Evolutionary conservation across 139 green algal species (phyloP).

Genomic region (Chlamydomonas schloesseri): DNA sequence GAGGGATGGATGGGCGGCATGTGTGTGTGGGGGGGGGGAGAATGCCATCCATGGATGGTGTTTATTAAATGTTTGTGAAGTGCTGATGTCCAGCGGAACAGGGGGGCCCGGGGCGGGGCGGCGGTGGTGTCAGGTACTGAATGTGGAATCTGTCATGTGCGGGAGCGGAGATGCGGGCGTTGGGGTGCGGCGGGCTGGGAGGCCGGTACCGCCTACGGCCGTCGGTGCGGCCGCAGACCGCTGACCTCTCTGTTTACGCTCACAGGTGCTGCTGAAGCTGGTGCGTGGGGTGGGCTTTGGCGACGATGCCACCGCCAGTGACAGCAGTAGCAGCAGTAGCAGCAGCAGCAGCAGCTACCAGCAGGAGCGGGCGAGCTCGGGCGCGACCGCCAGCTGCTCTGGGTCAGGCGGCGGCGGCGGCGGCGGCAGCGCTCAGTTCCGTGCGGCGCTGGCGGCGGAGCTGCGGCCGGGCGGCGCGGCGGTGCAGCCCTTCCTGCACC

Average conservation of each 20-base stretch:
- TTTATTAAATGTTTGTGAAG: background rate
- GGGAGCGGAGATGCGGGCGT: too few species aligned
- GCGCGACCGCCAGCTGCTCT: background rate
- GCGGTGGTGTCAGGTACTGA: too few species aligned
- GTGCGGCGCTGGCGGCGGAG: background rate
- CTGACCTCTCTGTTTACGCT: too few species aligned
- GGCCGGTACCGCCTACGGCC: too few species aligned
- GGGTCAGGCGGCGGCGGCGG: background rate
- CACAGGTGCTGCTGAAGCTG: slow-evolving; percentile 48
- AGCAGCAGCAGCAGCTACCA: slow-evolving; percentile 12
- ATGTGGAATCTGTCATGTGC: too few species aligned
- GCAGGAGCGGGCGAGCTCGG: background rate
- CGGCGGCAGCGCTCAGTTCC: slow-evolving; percentile 10
- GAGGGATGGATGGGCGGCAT: background rate
- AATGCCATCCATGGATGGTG: too few species aligned
- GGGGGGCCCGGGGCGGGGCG: background rate
- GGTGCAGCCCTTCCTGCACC: slow-evolving; percentile 83
- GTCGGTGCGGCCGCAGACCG: too few species aligned
- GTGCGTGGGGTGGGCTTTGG: slow-evolving; percentile 55
- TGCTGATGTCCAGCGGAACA: too few species aligned
- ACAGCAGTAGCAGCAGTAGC: slow-evolving; percentile 21
- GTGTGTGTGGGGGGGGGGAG: too few species aligned
- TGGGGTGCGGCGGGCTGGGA: too few species aligned
- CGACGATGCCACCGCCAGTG: slow-evolving; percentile 9
- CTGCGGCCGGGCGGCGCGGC: background rate